Base-by-base conservation (phyloP, 805 yeast species). In the Yarrowia keelungensis region DNA sequence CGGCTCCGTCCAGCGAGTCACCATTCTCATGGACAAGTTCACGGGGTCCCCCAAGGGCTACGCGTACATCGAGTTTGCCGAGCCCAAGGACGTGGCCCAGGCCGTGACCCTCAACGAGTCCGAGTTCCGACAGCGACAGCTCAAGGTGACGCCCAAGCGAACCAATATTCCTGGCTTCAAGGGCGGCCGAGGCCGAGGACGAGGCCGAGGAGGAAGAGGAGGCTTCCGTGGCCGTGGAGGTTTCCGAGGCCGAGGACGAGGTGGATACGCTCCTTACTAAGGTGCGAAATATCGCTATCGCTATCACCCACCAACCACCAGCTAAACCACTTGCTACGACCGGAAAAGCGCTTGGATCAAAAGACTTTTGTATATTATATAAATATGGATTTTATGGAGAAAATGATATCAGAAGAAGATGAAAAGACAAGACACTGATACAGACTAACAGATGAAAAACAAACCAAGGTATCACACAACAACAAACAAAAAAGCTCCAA, bases 1-100 rank as follows among this genome's bases (percentile, higher is more conserved):
- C 58, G 97, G 97, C 0, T 82, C 85, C 8, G 89, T 92, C 67
- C 88, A 89, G 75, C 84, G 97, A 73, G 92, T 91, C 42, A 91
- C 95, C 3, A 91, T 92, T 58, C 79, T 89, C 76, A 81, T 85
- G 69, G 90, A 91, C 79, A 89, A 87, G 77, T 78, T 80, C 73
- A 87, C 95, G 0, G 96, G 97, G 8, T 88, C 85, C 71, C 95
- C 97, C 53, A 89, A 89, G 78, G 97, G 97, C 0, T 91, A 84
- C 79, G 97, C 97, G 1, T 92, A 91, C 77, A 83, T 92, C 71
- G 97, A 92, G 76, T 92, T 91, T 75, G 84, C 87, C n/a, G 89
- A 85, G 74, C 84, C 86, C 12, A 82, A 83, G n/a, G 81, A 84
- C 12, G 92, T 90, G 8, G 80, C 84, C 19, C 82, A 84, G 70